Percentiles rank a stretch among this genome's conserved stretches.
These are phyloP conservation scores for Huntiella abstrusa DNA, from an alignment of 2,329 filamentous ascomycete species.

Conservation along the genomic window DNA sequence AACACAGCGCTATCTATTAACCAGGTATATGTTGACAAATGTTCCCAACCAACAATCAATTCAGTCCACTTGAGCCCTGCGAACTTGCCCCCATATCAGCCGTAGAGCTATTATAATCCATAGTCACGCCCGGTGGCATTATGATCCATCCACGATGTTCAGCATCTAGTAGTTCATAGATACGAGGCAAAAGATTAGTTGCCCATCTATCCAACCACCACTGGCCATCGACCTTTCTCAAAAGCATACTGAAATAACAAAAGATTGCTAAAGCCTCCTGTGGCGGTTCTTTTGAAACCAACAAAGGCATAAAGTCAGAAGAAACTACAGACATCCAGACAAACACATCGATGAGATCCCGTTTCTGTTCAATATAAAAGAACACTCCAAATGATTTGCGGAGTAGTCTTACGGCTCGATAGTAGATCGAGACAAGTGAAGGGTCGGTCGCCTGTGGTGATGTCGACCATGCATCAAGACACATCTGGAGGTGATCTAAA, in stretches of 20 bases:
- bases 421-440: conserved; percentile 15
- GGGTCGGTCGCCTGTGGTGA: conserved; percentile 8
- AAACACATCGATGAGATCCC: conserved; percentile 22
- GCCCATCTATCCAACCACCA: conserved; percentile 23
- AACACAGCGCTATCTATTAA: too few relatives aligned
- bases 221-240: conserved; percentile 17
- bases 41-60: too few relatives aligned
- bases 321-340: conserved; percentile 22
- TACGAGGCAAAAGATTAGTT: conserved; percentile 17
- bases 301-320: conserved; percentile 20
- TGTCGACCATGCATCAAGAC: conserved; percentile 11
- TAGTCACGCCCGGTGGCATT: conserved; percentile 7
- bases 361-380: conserved; percentile 9
- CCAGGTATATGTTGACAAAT: too few relatives aligned
- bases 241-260: conserved; percentile 18
- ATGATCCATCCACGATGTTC: conserved; percentile 20
- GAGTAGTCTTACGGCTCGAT: conserved; percentile 18
- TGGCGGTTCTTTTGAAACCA: conserved; percentile 15
- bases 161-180: conserved; percentile 19
- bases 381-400: conserved; percentile 17
- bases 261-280: conserved; percentile 20
- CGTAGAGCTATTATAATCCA: not conserved
- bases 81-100: too few relatives aligned
- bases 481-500: conserved; percentile 14
- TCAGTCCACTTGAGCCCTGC: too few relatives aligned